Base-by-base conservation (phyloP, 2,329 filamentous ascomycete species). In the Decorospora gaudefroyi region DNA sequence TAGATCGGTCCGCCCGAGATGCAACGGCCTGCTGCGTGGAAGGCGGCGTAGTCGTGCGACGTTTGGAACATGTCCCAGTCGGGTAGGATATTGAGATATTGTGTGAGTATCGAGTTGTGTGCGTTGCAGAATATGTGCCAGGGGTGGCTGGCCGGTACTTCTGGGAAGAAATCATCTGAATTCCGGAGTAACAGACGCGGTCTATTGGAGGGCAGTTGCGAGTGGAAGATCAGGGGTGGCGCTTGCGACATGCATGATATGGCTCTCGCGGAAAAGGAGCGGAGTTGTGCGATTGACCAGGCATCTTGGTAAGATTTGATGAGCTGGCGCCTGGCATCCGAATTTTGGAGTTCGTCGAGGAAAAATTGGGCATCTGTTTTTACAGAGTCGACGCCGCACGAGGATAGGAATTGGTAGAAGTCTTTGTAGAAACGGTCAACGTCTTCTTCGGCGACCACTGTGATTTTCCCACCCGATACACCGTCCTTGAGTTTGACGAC, bases 41-140 rank as follows among this genome's bases (percentile, higher is more conserved):
- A 95, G 0, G 80, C 81, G 0, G 87, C 87, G 67, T 88, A 95
- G 1, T 78, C 72, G 54, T 86, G 82, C 13, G 74, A 76, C 1
- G 84, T 86, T 59, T 87, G 84, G 61, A 87, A 87, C 84, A 87
- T 87, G 61, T 87, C 84, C 84, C 84, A 87, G 68, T 96, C 91
- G 0, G 93, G 92, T 1, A 97, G 72, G 1, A 90, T 82, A 57
- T 96, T 96, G 21, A 97, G 76, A 62, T 93, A 86, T 51, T 89
- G 84, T 2, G 87, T 91, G 10, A 97, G 76, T 0, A 97, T 76
- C 21, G 83, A 79, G 66, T 95, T 96, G 70, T 96, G 88, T 0
- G 92, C 92, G 64, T 97, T 99, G 52, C 86, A 83, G 77, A 95
- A 99, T 23, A 97, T 80, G 68, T 99, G 93, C 92, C 93, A 99